Evolutionary conservation across 306 rosid genomes (phyloP).

Genomic region (Senna siamea): DNA sequence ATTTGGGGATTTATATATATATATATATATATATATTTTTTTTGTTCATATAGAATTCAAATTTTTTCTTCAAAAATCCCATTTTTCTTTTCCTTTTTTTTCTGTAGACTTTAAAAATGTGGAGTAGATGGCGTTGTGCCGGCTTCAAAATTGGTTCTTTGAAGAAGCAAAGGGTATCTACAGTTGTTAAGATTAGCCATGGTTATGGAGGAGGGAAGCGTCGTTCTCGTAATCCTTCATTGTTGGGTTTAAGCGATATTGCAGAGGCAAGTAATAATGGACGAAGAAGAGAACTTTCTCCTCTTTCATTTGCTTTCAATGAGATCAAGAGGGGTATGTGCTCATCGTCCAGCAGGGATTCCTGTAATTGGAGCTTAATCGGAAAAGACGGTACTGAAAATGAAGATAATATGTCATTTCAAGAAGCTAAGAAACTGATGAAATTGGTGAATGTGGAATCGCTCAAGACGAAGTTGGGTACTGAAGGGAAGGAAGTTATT

Average conservation of each 20-base stretch:
- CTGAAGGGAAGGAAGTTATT: constrained; percentile 71
- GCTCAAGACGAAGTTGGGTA: constrained; percentile 65
- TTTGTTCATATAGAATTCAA: too few relatives aligned
- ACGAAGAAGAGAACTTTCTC: constrained; percentile 29
- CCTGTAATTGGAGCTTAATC: background rate
- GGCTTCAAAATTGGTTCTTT: constrained; percentile 38
- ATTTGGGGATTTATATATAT: too few relatives aligned
- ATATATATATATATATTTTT: too few relatives aligned
- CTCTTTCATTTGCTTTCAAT: constrained; percentile 32
- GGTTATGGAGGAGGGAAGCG: constrained; percentile 39
- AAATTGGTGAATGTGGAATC: constrained; percentile 85
- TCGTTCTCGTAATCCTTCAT: constrained; percentile 35
- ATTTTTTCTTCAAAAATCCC: background rate
- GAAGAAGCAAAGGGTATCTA: constrained; percentile 44
- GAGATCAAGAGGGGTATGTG: constrained; percentile 41
- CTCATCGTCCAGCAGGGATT: constrained; percentile 34
- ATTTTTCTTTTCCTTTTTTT: constrained; percentile 1
- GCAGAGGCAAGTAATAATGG: too few relatives aligned
- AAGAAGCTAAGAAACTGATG: constrained; percentile 87
- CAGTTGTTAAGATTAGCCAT: too few relatives aligned
- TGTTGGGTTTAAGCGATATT: constrained; percentile 31
- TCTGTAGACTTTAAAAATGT: constrained; percentile 42
- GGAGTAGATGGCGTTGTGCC: constrained; percentile 42
- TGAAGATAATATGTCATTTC: constrained; percentile 49
- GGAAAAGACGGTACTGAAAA: constrained; percentile 26